Evolutionary conservation across 1,139 yeast species (phyloP).

Genomic region (Eremothecium sinecaudum): DNA sequence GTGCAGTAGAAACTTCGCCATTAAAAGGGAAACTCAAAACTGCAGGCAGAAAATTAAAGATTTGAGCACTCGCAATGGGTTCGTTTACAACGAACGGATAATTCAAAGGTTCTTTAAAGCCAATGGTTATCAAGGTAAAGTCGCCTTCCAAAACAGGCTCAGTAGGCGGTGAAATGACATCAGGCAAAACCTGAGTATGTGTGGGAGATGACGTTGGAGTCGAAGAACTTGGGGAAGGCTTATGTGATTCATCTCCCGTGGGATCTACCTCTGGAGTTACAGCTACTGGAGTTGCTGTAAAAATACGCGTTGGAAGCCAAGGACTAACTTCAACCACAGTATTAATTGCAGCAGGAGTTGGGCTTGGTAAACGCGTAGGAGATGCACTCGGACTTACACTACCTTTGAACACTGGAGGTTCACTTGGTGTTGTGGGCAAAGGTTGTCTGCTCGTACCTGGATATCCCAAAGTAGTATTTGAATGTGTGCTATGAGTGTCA

Average conservation of each 20-base stretch:
- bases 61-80: slow-evolving; percentile 64
- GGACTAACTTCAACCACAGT: too few relatives aligned
- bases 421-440: too few relatives aligned
- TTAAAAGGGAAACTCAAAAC: slow-evolving; percentile 47
- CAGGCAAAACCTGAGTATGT: slow-evolving; percentile 50
- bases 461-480: too few relatives aligned
- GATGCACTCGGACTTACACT: too few relatives aligned
- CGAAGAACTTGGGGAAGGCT: slow-evolving; percentile 24
- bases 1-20: slow-evolving; percentile 33
- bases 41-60: slow-evolving; percentile 58
- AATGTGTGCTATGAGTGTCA: too few relatives aligned
- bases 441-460: too few relatives aligned
- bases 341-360: too few relatives aligned
- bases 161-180: slow-evolving; percentile 52
- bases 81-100: slow-evolving; percentile 63
- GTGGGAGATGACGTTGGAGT: slow-evolving; percentile 34
- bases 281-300: slow-evolving; percentile 22
- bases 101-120: slow-evolving; percentile 60
- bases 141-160: slow-evolving; percentile 28
- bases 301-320: slow-evolving; percentile 31
- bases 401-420: too few relatives aligned
- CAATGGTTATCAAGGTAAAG: slow-evolving; percentile 53
- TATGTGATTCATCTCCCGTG: slow-evolving; percentile 19
- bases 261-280: slow-evolving; percentile 22
- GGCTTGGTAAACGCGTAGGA: too few relatives aligned